Conservation (phyloP, 2,329 filamentous ascomycete genomes). For the Fusarium oxysporum region DNA sequence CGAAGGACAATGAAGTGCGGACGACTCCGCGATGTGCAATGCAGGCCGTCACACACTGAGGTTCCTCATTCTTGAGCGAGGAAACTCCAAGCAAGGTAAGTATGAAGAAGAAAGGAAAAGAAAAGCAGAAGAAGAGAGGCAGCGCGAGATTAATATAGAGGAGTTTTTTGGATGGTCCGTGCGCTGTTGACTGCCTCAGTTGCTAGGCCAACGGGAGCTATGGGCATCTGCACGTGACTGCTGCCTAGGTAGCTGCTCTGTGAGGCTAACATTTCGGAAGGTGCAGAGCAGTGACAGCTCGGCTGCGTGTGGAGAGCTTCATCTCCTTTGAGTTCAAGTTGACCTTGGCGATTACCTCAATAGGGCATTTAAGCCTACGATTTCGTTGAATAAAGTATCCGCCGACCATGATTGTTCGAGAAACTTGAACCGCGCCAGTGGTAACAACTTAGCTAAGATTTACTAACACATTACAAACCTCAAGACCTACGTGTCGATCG, state of each 20-base stretch:
- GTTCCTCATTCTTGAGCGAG: constrained; percentile 58
- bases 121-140: constrained; percentile 39
- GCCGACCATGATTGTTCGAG: background rate
- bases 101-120: constrained; percentile 60
- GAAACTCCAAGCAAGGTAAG: constrained; percentile 63
- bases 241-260: background rate
- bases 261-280: background rate
- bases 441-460: background rate
- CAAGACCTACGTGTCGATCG: background rate
- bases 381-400: background rate
- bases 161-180: background rate
- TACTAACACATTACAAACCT: constrained; percentile 6
- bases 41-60: constrained; percentile 62
- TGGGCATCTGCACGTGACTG: background rate
- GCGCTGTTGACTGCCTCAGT: constrained; percentile 1
- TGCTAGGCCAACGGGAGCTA: background rate
- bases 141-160: constrained; percentile 48
- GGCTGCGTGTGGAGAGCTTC: constrained; percentile 7
- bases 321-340: constrained; percentile 16
- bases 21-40: constrained; percentile 67
- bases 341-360: constrained; percentile 6
- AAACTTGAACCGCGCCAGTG: background rate
- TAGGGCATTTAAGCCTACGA: background rate
- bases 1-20: constrained; percentile 64
- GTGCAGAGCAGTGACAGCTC: background rate